These are phyloP conservation scores for Teunomyces atbi DNA, from an alignment of 805 yeast species.

Conservation along the genomic window DNA sequence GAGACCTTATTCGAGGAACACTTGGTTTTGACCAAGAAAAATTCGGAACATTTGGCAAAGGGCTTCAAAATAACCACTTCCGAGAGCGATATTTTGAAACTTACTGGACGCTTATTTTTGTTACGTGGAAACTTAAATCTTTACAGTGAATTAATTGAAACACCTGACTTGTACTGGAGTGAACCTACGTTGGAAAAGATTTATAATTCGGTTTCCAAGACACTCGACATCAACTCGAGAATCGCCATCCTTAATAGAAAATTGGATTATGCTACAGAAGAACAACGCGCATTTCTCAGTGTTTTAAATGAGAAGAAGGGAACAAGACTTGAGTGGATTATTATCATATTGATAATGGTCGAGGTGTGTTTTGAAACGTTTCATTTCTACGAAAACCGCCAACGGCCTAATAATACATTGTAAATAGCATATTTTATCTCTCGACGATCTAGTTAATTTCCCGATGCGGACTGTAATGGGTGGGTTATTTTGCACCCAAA, in stretches of 20 bases:
- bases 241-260: conserved; percentile 79
- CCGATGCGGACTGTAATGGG: background rate
- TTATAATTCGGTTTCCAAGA: conserved; percentile 66
- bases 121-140: conserved; percentile 80
- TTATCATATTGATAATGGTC: conserved; percentile 75
- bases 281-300: conserved; percentile 71
- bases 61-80: conserved; percentile 49
- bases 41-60: conserved; percentile 63
- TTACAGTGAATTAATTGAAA: conserved; percentile 84
- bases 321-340: conserved; percentile 82
- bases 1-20: conserved; percentile 72
- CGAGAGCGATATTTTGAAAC: conserved; percentile 60
- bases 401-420: background rate
- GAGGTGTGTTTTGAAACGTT: conserved; percentile 81
- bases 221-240: conserved; percentile 73
- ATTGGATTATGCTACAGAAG: conserved; percentile 88
- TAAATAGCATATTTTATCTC: background rate
- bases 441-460: background rate
- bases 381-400: conserved; percentile 63
- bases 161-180: conserved; percentile 92
- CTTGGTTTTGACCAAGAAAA: conserved; percentile 57
- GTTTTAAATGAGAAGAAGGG: conserved; percentile 76
- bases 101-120: conserved; percentile 73
- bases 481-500: background rate
- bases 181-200: conserved; percentile 81